Percentiles rank a stretch among this genome's conserved stretches.
Evolutionary conservation across 441 rosid species (phyloP).

Genomic region (Erodium moschatum): DNA sequence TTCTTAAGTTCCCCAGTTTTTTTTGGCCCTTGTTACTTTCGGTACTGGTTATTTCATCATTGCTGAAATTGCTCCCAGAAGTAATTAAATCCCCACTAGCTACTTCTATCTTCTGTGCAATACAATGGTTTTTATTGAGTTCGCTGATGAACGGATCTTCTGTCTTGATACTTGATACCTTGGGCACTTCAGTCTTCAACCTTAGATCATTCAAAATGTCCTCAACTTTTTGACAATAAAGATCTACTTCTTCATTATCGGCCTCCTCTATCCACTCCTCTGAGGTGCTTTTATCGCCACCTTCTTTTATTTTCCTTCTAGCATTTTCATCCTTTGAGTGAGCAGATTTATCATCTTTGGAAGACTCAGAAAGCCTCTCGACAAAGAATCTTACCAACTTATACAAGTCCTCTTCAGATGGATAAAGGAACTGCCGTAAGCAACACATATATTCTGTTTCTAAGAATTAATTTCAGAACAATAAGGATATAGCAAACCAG

Average conservation of each 20-base stretch:
- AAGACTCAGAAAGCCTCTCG: slow-evolving; percentile 48
- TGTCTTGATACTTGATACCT: slow-evolving; percentile 20
- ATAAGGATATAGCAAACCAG: slow-evolving; percentile 28
- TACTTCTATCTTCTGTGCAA: slow-evolving; percentile 18
- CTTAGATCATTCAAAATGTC: slow-evolving; percentile 40
- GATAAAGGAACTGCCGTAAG: slow-evolving; percentile 89
- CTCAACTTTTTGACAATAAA: slow-evolving; percentile 34
- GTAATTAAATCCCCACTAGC: slow-evolving; percentile 16
- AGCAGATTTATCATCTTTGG: slow-evolving; percentile 26
- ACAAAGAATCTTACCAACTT: slow-evolving; percentile 60
- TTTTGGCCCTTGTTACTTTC: slow-evolving; percentile 11
- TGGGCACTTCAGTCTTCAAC: slow-evolving; percentile 28
- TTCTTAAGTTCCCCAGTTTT: slow-evolving; percentile 21
- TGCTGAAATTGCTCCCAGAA: not conserved
- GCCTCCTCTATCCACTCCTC: slow-evolving; percentile 21
- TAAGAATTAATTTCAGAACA: slow-evolving; percentile 45
- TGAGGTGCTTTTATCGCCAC: slow-evolving; percentile 14
- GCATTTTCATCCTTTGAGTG: slow-evolving; percentile 21
- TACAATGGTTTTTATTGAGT: slow-evolving; percentile 15
- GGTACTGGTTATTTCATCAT: slow-evolving; percentile 11
- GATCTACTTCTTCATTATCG: slow-evolving; percentile 30
- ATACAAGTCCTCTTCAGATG: slow-evolving; percentile 58
- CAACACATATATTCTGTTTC: slow-evolving; percentile 53
- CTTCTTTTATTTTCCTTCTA: slow-evolving; percentile 21
- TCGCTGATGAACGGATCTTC: slow-evolving; percentile 16